These are phyloP conservation scores for Mortierella sp. DNA, from an alignment of 371 early-diverging fungal genomes.

Conservation along the genomic window DNA sequence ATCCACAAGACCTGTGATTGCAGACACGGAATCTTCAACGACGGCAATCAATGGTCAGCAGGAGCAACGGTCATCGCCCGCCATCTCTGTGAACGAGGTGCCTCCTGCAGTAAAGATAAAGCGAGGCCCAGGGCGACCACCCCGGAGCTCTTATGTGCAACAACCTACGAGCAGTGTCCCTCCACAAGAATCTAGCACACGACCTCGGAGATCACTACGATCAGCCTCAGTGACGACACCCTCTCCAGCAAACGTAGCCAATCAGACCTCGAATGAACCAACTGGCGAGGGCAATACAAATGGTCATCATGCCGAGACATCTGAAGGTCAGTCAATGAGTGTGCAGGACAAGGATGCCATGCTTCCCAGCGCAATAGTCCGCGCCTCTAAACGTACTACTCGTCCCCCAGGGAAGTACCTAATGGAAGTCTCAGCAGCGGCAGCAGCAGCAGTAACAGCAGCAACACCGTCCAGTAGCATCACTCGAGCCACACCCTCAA, in stretches of 20 bases:
- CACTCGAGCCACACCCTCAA: slow-evolving; percentile 27
- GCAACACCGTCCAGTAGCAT: neutral
- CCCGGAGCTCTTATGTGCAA: slow-evolving; percentile 15
- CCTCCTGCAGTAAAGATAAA: slow-evolving; percentile 7
- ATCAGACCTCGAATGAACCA: neutral
- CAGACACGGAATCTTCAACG: neutral
- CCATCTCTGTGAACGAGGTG: neutral
- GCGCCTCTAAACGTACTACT: slow-evolving; percentile 26
- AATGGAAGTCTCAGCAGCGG: neutral
- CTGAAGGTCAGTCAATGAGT: slow-evolving; percentile 5
- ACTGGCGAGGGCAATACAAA: neutral
- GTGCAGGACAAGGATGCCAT: neutral
- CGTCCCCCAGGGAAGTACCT: slow-evolving; percentile 34
- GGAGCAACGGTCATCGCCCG: neutral
- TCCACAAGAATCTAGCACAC: slow-evolving; percentile 3
- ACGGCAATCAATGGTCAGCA: neutral
- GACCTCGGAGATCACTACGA: slow-evolving; percentile 31
- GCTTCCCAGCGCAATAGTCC: slow-evolving; percentile 18
- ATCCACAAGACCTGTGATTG: neutral
- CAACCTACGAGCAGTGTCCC: neutral
- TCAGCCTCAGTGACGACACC: slow-evolving; percentile 1
- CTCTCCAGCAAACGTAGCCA: neutral
- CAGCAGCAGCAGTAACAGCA: slow-evolving; percentile 2
- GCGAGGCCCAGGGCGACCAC: slow-evolving; percentile 32
- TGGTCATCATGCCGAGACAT: neutral